These are phyloP conservation scores for Candida sanyiensis DNA, from an alignment of 805 yeast species.

Conservation along the genomic window DNA sequence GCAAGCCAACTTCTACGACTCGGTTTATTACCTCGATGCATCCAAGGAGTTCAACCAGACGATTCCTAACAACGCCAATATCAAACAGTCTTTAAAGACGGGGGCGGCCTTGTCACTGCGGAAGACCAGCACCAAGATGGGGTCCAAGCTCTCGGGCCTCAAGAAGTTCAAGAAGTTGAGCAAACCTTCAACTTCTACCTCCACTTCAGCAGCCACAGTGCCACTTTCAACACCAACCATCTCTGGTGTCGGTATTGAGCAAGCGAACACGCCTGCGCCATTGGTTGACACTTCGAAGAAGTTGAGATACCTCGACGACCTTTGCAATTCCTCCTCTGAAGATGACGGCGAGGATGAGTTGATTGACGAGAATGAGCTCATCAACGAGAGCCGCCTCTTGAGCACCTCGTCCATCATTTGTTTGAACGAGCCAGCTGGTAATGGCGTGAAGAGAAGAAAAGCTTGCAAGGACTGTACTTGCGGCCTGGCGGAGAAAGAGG, in stretches of 20 bases:
- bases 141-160: conserved; percentile 24
- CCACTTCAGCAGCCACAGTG: too few species aligned
- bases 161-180: conserved; percentile 24
- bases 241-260: conserved; percentile 1
- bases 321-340: conserved; percentile 13
- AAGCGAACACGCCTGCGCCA: conserved; percentile 18
- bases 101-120: conserved; percentile 10
- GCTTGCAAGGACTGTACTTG: conserved; percentile 99
- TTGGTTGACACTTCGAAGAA: conserved; percentile 17
- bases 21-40: conserved; percentile 22
- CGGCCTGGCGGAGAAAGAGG: conserved; percentile 88
- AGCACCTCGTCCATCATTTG: conserved; percentile 36
- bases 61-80: conserved; percentile 23
- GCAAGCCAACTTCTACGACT: conserved; percentile 20
- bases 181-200: conserved; percentile 9
- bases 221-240: neutral
- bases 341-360: conserved; percentile 26
- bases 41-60: conserved; percentile 18
- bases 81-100: conserved; percentile 18
- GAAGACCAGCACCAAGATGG: conserved; percentile 10
- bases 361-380: conserved; percentile 36
- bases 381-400: conserved; percentile 23
- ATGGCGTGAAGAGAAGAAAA: conserved; percentile 58
- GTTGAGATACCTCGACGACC: conserved; percentile 18
- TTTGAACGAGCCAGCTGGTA: conserved; percentile 47